Conservation (phyloP, 768 basidiomycete species). For the Hericium rajendrae region DNA sequence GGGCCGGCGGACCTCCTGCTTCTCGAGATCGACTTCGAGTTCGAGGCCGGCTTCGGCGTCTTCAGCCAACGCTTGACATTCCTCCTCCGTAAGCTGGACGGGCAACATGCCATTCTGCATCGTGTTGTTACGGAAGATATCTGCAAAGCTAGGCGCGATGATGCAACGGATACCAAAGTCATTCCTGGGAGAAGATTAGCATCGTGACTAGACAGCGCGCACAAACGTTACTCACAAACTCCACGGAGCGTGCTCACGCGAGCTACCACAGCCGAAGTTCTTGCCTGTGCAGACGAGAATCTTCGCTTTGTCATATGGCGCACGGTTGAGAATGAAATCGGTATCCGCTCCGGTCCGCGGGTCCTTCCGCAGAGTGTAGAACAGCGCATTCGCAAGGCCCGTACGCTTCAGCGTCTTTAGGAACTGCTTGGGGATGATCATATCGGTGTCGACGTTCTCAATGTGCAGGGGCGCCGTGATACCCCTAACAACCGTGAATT, state of each 20-base stretch:
- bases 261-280: slow-evolving; percentile 58
- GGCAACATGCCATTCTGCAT: slow-evolving; percentile 63
- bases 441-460: slow-evolving; percentile 54
- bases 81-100: slow-evolving; percentile 36
- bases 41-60: slow-evolving; percentile 43
- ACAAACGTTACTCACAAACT: slow-evolving; percentile 27
- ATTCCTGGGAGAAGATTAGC: slow-evolving; percentile 21
- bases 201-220: background rate
- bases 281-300: slow-evolving; percentile 49
- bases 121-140: slow-evolving; percentile 54
- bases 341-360: slow-evolving; percentile 40
- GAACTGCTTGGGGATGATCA: slow-evolving; percentile 62
- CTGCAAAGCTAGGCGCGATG: slow-evolving; percentile 52
- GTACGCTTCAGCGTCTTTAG: slow-evolving; percentile 58
- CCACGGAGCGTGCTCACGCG: slow-evolving; percentile 56
- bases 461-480: slow-evolving; percentile 45
- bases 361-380: slow-evolving; percentile 43
- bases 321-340: slow-evolving; percentile 53
- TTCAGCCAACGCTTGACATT: slow-evolving; percentile 38
- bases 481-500: slow-evolving; percentile 41
- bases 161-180: slow-evolving; percentile 59
- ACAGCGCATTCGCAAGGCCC: slow-evolving; percentile 49
- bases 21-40: slow-evolving; percentile 53
- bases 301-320: slow-evolving; percentile 40
- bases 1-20: slow-evolving; percentile 42